phyloP scores from a whole-genome alignment of 495 filamentous ascomycete species.

The Daldinia caldariorum region DNA sequence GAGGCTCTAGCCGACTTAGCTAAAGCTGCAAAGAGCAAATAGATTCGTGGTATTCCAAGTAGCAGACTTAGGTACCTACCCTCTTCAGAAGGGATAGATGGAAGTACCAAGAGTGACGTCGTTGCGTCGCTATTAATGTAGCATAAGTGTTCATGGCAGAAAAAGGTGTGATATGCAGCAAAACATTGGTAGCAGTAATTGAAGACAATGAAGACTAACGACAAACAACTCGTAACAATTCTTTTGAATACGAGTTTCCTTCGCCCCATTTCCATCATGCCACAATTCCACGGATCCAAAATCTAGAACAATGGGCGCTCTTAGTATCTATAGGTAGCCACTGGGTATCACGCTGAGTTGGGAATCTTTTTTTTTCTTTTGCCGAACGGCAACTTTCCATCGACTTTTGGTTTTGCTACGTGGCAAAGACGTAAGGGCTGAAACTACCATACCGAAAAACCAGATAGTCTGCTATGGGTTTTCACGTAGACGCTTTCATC shows the following conservation, averaged over 20 bases:
- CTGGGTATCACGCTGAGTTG: too few species aligned
- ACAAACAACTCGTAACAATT: neutral
- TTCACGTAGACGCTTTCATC: too few species aligned
- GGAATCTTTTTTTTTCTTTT: too few species aligned
- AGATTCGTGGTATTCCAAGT: neutral
- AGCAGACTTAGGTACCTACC: neutral
- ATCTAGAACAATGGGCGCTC: too few species aligned
- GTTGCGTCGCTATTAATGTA: neutral
- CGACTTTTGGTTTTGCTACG: too few species aligned
- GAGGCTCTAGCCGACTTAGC: constrained; percentile 72
- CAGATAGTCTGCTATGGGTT: too few species aligned
- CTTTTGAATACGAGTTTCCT: neutral
- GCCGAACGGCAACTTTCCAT: too few species aligned
- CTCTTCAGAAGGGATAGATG: neutral
- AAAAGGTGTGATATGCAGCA: neutral
- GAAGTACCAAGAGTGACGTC: neutral
- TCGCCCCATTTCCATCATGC: neutral
- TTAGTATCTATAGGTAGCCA: too few species aligned
- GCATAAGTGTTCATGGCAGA: neutral
- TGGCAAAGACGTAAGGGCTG: too few species aligned
- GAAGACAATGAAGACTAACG: neutral
- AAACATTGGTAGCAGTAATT: neutral
- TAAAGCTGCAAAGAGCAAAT: constrained; percentile 62
- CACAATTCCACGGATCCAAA: neutral
- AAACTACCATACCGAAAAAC: too few species aligned